Percentiles rank a stretch among this genome's conserved stretches.
Evolutionary conservation across 495 filamentous ascomycete genomes (phyloP).

Genomic region (Hypoxylon trugodes): DNA sequence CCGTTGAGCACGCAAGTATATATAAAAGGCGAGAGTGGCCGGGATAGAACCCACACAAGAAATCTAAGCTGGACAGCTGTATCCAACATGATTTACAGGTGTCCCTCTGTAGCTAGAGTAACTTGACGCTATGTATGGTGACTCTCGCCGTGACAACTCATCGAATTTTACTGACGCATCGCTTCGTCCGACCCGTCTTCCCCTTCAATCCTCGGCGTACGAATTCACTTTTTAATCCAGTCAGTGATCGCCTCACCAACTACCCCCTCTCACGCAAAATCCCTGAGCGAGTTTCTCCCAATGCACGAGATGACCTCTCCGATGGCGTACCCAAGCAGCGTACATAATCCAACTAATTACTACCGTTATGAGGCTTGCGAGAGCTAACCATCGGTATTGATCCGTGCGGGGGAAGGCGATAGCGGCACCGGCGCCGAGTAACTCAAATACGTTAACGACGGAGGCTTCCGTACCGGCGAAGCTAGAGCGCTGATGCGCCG

Average conservation of each 20-base stretch:
- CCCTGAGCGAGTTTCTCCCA: slow-evolving; percentile 40
- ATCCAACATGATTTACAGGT: no score
- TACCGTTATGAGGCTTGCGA: slow-evolving; percentile 47
- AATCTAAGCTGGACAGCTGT: no score
- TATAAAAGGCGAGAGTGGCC: no score
- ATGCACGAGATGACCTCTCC: slow-evolving; percentile 42
- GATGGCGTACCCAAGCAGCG: slow-evolving; percentile 50
- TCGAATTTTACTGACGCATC: no score
- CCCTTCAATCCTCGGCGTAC: background rate
- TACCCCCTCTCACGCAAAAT: slow-evolving; percentile 5
- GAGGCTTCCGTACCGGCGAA: slow-evolving; percentile 56
- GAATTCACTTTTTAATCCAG: background rate
- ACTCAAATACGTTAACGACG: slow-evolving; percentile 52
- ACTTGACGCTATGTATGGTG: no score
- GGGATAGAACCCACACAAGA: no score
- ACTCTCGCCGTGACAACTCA: no score
- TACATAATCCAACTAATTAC: slow-evolving; percentile 47
- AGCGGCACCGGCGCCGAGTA: slow-evolving; percentile 45
- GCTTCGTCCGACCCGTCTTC: background rate
- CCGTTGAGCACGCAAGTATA: no score
- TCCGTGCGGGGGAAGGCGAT: slow-evolving; percentile 49
- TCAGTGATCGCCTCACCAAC: background rate
- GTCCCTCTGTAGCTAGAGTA: no score
- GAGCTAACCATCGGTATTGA: slow-evolving; percentile 53
- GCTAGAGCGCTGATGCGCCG: slow-evolving; percentile 46